phyloP scores from a whole-genome alignment of 1,284 basidiomycete genomes.

The Coriolopsis trogii region DNA sequence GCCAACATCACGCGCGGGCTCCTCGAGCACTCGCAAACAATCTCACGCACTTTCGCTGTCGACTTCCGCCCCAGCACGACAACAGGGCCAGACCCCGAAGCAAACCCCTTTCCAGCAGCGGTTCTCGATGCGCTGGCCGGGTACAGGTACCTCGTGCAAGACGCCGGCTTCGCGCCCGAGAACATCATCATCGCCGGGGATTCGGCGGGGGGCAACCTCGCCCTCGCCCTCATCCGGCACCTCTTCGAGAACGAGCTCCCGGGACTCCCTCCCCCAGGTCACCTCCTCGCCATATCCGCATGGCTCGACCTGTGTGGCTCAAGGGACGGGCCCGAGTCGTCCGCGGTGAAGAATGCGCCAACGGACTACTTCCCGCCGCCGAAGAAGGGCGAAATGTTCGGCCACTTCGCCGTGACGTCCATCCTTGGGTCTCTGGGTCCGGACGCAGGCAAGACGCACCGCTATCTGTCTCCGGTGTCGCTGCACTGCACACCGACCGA shows the following conservation, averaged over 20 bases:
- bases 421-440: slow-evolving; percentile 15
- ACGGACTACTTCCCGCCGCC: no score
- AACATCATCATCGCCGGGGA: slow-evolving; percentile 70
- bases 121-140: slow-evolving; percentile 64
- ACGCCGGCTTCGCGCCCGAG: slow-evolving; percentile 39
- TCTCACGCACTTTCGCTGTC: slow-evolving; percentile 27
- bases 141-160: slow-evolving; percentile 58
- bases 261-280: slow-evolving; percentile 35
- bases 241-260: slow-evolving; percentile 39
- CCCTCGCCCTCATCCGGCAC: slow-evolving; percentile 56
- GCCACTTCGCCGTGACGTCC: slow-evolving; percentile 9
- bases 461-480: slow-evolving; percentile 25
- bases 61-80: slow-evolving; percentile 36
- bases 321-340: no score
- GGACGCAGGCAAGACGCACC: slow-evolving; percentile 14
- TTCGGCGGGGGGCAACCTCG: slow-evolving; percentile 74
- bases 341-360: no score
- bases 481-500: slow-evolving; percentile 5
- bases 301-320: no score
- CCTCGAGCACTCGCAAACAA: slow-evolving; percentile 7
- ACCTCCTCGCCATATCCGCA: no score
- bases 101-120: slow-evolving; percentile 61
- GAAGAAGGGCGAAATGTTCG: background rate
- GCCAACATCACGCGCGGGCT: slow-evolving; percentile 23
- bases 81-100: slow-evolving; percentile 21